A percentile compares a stretch with the other conserved stretches of the same genome.
Evolutionary conservation across 805 yeast species (phyloP).

Genomic region (Priceomyces carsonii): DNA sequence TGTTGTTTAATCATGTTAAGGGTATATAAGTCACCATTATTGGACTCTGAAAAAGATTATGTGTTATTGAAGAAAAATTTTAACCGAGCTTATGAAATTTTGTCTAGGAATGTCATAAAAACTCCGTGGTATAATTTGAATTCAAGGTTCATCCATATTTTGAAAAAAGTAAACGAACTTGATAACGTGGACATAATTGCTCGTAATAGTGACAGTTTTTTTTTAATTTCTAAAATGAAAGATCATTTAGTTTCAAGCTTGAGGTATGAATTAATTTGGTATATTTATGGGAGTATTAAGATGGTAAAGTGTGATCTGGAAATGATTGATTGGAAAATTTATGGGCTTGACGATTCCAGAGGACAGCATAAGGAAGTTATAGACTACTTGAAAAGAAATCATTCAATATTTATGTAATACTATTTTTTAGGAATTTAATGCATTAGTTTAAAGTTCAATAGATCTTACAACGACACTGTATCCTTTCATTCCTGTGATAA

Average conservation of each 20-base stretch:
- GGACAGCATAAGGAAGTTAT: slow-evolving; percentile 15
- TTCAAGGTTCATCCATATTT: slow-evolving; percentile 21
- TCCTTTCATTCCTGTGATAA: background rate
- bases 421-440: slow-evolving; percentile 5
- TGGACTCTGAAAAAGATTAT: slow-evolving; percentile 25
- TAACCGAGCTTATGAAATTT: slow-evolving; percentile 17
- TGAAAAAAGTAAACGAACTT: slow-evolving; percentile 22
- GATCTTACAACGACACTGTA: too few relatives aligned
- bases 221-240: slow-evolving; percentile 34
- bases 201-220: slow-evolving; percentile 18
- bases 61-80: slow-evolving; percentile 23
- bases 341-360: slow-evolving; percentile 25
- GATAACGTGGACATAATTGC: slow-evolving; percentile 4
- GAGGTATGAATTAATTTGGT: slow-evolving; percentile 41
- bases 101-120: slow-evolving; percentile 14
- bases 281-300: slow-evolving; percentile 25
- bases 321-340: slow-evolving; percentile 25
- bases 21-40: slow-evolving; percentile 31
- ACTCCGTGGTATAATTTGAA: slow-evolving; percentile 24
- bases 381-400: slow-evolving; percentile 16
- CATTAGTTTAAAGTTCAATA: slow-evolving; percentile 1
- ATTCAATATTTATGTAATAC: slow-evolving; percentile 25
- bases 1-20: slow-evolving; percentile 30
- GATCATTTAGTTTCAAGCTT: slow-evolving; percentile 36
- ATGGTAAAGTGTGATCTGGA: slow-evolving; percentile 7